Conservation (phyloP, 306 rosid genomes). For the Cicer yamashitae region DNA sequence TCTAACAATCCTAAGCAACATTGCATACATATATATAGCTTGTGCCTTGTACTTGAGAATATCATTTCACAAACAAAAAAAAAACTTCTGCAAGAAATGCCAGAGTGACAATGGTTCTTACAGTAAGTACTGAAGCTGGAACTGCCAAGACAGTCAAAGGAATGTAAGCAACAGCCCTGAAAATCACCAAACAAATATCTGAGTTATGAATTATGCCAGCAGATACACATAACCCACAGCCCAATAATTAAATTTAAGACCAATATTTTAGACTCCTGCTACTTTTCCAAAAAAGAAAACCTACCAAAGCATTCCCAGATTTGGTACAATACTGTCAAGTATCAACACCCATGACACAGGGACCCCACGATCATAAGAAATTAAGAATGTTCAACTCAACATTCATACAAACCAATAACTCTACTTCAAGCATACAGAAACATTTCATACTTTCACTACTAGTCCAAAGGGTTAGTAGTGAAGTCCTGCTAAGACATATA, state of each 20-base stretch:
- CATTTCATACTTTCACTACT: constrained; percentile 1
- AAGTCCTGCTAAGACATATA: not conserved
- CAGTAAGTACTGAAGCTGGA: constrained; percentile 96
- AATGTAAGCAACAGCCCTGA: constrained; percentile 94
- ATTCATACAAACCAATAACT: constrained; percentile 23
- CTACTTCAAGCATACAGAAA: constrained; percentile 11
- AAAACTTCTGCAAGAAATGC: constrained; percentile 24
- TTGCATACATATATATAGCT: not conserved
- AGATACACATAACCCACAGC: not conserved
- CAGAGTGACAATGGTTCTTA: constrained; percentile 50
- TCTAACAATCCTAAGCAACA: constrained; percentile 18
- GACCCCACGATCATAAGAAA: not conserved
- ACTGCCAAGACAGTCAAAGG: constrained; percentile 96
- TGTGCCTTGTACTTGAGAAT: constrained; percentile 21
- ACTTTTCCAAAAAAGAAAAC: constrained; percentile 1
- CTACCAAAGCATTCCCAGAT: constrained; percentile 9
- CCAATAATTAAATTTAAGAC: not conserved
- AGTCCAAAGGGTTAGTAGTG: constrained; percentile 3
- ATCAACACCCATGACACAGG: constrained; percentile 3
- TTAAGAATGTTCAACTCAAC: constrained; percentile 12
- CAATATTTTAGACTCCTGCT: not conserved
- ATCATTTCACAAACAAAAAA: constrained; percentile 3
- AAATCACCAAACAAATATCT: constrained; percentile 29
- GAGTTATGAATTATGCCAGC: constrained; percentile 16
- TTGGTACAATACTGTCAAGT: not conserved